phyloP scores from a whole-genome alignment of 495 filamentous ascomycete species.

The Talaromyces thailandensis region DNA sequence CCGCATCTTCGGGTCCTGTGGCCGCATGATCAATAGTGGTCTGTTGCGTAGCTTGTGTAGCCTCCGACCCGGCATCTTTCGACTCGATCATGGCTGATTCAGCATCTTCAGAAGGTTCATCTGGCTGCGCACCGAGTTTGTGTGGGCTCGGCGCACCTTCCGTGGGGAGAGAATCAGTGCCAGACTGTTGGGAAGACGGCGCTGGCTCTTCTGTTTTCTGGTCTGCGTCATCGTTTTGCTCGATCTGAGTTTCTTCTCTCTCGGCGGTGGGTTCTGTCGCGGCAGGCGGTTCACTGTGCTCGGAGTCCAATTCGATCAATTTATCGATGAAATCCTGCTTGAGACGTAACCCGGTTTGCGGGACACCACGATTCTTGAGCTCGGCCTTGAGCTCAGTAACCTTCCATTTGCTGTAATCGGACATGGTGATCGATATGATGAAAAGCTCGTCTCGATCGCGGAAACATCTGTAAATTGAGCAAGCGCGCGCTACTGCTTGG shows the following conservation, averaged over 20 bases:
- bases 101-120: not conserved
- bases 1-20: not conserved
- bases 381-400: slow-evolving; percentile 46
- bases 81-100: not conserved
- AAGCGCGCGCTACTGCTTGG: not conserved
- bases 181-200: not conserved
- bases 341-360: slow-evolving; percentile 41
- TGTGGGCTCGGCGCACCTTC: slow-evolving; percentile 3
- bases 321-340: slow-evolving; percentile 40
- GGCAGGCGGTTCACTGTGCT: slow-evolving; percentile 12
- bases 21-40: not conserved
- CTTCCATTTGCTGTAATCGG: slow-evolving; percentile 43
- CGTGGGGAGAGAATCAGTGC: not conserved
- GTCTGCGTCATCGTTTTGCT: slow-evolving; percentile 2
- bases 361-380: slow-evolving; percentile 40
- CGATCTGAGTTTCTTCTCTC: slow-evolving; percentile 3
- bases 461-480: not conserved
- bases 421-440: slow-evolving; percentile 18
- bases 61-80: not conserved
- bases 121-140: not conserved
- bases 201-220: slow-evolving; percentile 10
- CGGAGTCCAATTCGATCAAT: slow-evolving; percentile 34
- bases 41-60: not conserved
- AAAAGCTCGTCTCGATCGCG: not conserved
- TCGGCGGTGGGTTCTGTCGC: slow-evolving; percentile 8